Base-by-base conservation (phyloP, 1,284 basidiomycete genomes). In the Malassezia restricta region DNA sequence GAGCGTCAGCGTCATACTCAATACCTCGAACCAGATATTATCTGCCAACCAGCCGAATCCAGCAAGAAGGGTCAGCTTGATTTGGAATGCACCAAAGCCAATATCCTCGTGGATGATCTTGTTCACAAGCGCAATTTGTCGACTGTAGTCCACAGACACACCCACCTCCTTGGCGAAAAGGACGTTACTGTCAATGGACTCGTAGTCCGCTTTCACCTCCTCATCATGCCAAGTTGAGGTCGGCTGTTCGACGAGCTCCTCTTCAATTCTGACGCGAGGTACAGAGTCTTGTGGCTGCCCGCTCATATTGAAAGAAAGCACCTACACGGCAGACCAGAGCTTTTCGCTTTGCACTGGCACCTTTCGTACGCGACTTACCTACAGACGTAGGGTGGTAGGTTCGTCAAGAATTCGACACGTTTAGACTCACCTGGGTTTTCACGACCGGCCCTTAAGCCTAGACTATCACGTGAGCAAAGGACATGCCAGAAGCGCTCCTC, bases 1-100 rank as follows among this genome's bases (percentile, higher is more conserved):
- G 49, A 65, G 62, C 8, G 68, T 61, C 6, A 71, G 44, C 8
- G 65, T 59, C 59, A 70, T 62, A 28, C 59, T 49, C 7, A 71
- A 55, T 8, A 66, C 62, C 29, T 60, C 56, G 54, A 69, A 69
- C 62, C 61, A 66, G 31, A 69, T 53, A 33, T 52, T 57, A 66
- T 78, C 68, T 30, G 80, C 79, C 76, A 66, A 79, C 80, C 58
- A 79, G 46, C 79, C 79, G 24, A 79, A 69, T 35, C 81, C 82
- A 37, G 79, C 77, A 7, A 82, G 74, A 47, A 78, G 55, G 60
- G 82, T 81, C 32, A 83, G 75, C 68, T 81, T 79, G 57, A 76
- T 73, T 63, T 83, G 81, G 71, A 81, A 83, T 47, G 75, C 75
- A 12, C 82, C 81, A 54, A 81, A 82, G 17, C 82, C 81, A 51